Evolutionary conservation across 73 alveolate genomes (phyloP).

Genomic region (Paramecium biaurelia): DNA sequence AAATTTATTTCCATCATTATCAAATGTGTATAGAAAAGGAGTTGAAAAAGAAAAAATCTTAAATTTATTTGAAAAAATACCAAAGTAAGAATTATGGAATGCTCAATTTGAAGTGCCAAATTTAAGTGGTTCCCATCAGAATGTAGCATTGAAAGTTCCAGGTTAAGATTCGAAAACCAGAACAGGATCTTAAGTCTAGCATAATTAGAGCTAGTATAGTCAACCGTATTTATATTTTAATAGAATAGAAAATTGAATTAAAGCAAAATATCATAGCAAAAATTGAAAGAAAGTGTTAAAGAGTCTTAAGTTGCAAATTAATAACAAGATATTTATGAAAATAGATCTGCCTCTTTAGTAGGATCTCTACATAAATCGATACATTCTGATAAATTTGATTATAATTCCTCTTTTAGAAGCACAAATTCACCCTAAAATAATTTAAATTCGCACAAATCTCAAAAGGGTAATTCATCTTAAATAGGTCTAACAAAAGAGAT

Average conservation of each 20-base stretch:
- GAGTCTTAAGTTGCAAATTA: neutral
- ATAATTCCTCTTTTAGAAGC: neutral
- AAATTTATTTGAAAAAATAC: slow-evolving; percentile 48
- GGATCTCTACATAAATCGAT: slow-evolving; percentile 26
- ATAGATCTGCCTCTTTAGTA: neutral
- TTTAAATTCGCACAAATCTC: neutral
- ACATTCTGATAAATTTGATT: slow-evolving; percentile 17
- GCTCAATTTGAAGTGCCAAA: slow-evolving; percentile 59
- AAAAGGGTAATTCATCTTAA: neutral
- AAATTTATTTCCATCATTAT: slow-evolving; percentile 50
- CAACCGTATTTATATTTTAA: neutral
- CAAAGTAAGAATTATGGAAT: slow-evolving; percentile 51
- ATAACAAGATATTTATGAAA: neutral
- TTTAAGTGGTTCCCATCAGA: neutral
- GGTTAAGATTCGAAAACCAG: slow-evolving; percentile 9
- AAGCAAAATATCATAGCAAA: neutral
- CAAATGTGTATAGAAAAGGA: slow-evolving; percentile 63
- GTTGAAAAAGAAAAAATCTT: slow-evolving; percentile 55
- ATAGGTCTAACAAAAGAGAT: slow-evolving; percentile 23
- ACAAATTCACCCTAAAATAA: neutral
- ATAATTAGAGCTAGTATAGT: neutral
- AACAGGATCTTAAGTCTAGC: slow-evolving; percentile 18
- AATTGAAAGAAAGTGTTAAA: neutral
- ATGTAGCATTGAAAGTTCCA: slow-evolving; percentile 1
- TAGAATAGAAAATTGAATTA: neutral